phyloP scores from a whole-genome alignment of 1,284 basidiomycete species.

The Trametes sp. region DNA sequence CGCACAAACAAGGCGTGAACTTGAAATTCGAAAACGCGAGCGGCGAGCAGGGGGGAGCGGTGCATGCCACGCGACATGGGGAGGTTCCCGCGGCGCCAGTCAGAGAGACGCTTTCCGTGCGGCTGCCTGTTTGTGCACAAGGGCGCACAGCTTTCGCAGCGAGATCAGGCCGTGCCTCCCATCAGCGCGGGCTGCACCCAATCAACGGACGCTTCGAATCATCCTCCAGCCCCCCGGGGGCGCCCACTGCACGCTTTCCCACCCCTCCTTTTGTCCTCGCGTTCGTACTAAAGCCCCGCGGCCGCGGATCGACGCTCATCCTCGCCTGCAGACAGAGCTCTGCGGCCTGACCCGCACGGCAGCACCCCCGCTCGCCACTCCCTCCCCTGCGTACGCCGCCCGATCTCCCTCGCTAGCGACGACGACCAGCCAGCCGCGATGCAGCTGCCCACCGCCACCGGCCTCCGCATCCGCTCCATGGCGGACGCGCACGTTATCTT shows the following conservation, averaged over 20 bases:
- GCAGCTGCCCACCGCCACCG: constrained; percentile 56
- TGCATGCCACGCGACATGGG: neutral
- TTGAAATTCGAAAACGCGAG: too few relatives aligned
- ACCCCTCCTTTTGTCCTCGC: constrained; percentile 2
- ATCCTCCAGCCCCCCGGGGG: neutral
- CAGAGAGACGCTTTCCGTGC: constrained; percentile 27
- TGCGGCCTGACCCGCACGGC: neutral
- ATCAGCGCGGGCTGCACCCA: constrained; percentile 23
- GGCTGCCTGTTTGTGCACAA: constrained; percentile 23
- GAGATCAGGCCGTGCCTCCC: constrained; percentile 20
- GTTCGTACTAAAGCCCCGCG: neutral
- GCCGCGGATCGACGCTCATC: neutral
- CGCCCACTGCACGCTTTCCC: too few relatives aligned
- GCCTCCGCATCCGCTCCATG: constrained; percentile 47
- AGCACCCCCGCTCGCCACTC: neutral
- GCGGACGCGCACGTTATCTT: constrained; percentile 54
- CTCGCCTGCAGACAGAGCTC: neutral
- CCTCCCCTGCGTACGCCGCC: neutral
- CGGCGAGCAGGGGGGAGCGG: neutral
- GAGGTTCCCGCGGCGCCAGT: constrained; percentile 20
- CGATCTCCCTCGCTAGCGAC: neutral
- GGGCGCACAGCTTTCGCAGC: constrained; percentile 27
- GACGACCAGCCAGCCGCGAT: constrained; percentile 37
- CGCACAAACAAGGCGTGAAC: too few relatives aligned
- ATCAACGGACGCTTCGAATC: constrained; percentile 18